Evolutionary conservation across 2,329 filamentous ascomycete species (phyloP), one percentile per base, ranked within the genome.

Genomic region (Stemphylium lycopersici): DNA sequence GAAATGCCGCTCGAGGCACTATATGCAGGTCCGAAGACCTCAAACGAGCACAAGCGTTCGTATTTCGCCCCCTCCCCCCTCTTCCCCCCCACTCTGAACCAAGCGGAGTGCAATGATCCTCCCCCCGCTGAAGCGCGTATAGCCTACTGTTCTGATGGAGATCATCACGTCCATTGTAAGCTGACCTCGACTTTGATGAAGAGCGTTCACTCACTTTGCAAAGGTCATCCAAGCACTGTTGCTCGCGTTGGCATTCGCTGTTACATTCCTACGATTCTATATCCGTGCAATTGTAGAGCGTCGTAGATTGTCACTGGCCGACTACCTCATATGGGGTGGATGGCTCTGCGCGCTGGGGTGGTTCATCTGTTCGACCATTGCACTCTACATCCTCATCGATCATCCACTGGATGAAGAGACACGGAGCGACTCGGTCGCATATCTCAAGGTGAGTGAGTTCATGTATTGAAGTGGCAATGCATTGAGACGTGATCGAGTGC

Each of bases 301-400:
- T 8, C 62, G 63, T 3, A 39, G n/a, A 8, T 10, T 67, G 15
- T 63, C 55, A 3, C 8, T 61, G 0, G 45, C 63, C 13, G 65
- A 67, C 42, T 66, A 61, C 18, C 49, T 67, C 11, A 56, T 67
- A 3, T 65, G 59, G 56, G 58, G 48, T n/a, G 65, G 58, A 26
- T 65, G 62, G 62, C 10, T 61, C 12, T 62, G 63, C 44, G 50
- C 56, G 12, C 26, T 62, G 7, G 65, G 63, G 15, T 67, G 64
- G 51, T 47, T 57, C 15, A 36, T 41, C 31, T 65, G 65, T 26
- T 66, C 61, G 7, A 47, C 57, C 1, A 53, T 52, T 18, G 53
- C 65, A 7, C 59, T 67, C n/a, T 43, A 51, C 8, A 44, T 66
- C 6, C 54, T 62, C 37, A 52, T 59, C 37, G 43, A 51, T 5